Conservation (phyloP, 2,329 filamentous ascomycete genomes). For the Zymoseptoria crescenta region DNA sequence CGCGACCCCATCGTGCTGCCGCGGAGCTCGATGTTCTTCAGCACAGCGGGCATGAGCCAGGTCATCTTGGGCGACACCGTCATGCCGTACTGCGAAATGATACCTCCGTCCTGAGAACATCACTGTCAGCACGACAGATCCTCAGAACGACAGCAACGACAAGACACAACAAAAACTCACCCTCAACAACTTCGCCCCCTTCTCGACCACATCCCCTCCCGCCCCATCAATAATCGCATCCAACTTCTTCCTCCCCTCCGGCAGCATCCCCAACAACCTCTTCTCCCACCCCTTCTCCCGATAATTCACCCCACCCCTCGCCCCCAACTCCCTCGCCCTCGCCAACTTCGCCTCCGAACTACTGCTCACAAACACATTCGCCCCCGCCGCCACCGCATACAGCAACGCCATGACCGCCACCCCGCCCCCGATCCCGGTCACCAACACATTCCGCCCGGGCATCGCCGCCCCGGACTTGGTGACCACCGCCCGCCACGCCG, state of each 20-base stretch:
- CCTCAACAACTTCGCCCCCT: slow-evolving; percentile 61
- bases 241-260: slow-evolving; percentile 57
- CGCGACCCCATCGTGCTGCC: slow-evolving; percentile 89
- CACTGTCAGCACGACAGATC: slow-evolving; percentile 11
- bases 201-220: slow-evolving; percentile 73
- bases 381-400: slow-evolving; percentile 67
- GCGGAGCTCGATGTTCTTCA: slow-evolving; percentile 79
- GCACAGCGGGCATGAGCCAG: slow-evolving; percentile 72
- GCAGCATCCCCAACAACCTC: slow-evolving; percentile 56
- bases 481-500: slow-evolving; percentile 78
- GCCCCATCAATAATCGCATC: slow-evolving; percentile 89
- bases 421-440: slow-evolving; percentile 89
- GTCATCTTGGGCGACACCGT: slow-evolving; percentile 78
- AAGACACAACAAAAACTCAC: slow-evolving; percentile 23
- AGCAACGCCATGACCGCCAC: slow-evolving; percentile 76
- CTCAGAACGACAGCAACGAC: neutral
- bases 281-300: slow-evolving; percentile 74
- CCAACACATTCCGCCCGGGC: slow-evolving; percentile 63
- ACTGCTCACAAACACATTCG: slow-evolving; percentile 74
- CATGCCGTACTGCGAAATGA: slow-evolving; percentile 89
- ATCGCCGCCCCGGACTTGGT: slow-evolving; percentile 63
- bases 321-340: slow-evolving; percentile 64
- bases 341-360: slow-evolving; percentile 67
- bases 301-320: slow-evolving; percentile 74
- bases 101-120: slow-evolving; percentile 54